Evolutionary conservation across 345 rosid genomes (phyloP), one percentile per base, ranked within the genome.

Genomic region (Heritiera littoralis): DNA sequence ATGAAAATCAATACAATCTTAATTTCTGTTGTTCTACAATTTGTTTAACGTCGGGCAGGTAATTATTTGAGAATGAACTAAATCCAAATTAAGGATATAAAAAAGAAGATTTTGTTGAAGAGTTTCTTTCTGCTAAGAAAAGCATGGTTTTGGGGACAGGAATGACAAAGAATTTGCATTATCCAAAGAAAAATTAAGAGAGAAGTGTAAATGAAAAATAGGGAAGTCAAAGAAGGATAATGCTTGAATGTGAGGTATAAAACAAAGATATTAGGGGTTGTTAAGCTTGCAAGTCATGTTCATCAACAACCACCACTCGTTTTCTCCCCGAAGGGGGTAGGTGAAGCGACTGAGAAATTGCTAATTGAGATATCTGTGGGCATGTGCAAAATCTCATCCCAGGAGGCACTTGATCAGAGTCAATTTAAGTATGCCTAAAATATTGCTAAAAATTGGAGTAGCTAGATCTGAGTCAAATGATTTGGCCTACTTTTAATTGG

Each of bases 281-380:
- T 38, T 38, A 73, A 55, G 65, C 65, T 73, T 55, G 32, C 64
- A 55, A 73, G 65, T 55, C 76, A 40, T 10, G 35, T 15, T 73
- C 76, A 55, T 73, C 32, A 73, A 65, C 76, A 55, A 73, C 76
- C 76, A 73, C 65, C 51, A 55, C 45, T 38, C 41, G 6, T 55
- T 73, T 73, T 55, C 64, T 35, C 65, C 63, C 3, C 18, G 2
- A 51, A 32, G 30, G 75, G 65, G 28, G 65, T 73, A 38, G 76
- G 76, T 73, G 76, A 73, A 73, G 14, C 56, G 56, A 46, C 18
- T 45, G 38, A 45, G 72, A n/a, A 4, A 41, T 43, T n/a, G 51
- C 30, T 35, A 35, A 35, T 67, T 67, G 0, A 9, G 7, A 38
- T 20, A 59, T 10, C 17, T 35, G 6, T 15, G 46, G 45, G 0